phyloP scores from a whole-genome alignment of 2,329 filamentous ascomycete genomes.

The Microsporum audouinii region DNA sequence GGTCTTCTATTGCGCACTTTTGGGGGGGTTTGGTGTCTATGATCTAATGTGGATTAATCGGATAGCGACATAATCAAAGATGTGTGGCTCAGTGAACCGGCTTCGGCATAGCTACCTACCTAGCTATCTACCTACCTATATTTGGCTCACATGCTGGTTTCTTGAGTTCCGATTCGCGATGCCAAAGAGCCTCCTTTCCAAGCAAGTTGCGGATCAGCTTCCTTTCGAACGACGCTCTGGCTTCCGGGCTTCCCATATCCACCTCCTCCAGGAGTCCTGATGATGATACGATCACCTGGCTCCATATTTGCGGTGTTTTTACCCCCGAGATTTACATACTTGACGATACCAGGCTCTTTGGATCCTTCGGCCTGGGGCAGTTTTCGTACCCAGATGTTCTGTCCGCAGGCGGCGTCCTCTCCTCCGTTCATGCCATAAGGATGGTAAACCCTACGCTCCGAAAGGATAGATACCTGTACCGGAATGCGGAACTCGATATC shows the following conservation, averaged over 20 bases:
- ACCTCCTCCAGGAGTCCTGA: constrained; percentile 30
- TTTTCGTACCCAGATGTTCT: constrained; percentile 73
- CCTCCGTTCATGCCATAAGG: constrained; percentile 75
- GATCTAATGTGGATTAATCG: background rate
- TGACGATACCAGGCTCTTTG: constrained; percentile 18
- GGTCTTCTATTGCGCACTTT: background rate
- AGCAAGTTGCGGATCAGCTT: constrained; percentile 46
- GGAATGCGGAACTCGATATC: constrained; percentile 74
- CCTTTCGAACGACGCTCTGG: constrained; percentile 39
- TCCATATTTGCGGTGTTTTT: constrained; percentile 26
- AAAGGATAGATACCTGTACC: constrained; percentile 64
- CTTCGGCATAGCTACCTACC: background rate
- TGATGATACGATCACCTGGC: constrained; percentile 28
- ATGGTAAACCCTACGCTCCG: constrained; percentile 58
- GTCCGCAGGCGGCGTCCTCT: constrained; percentile 60
- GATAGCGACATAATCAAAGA: background rate
- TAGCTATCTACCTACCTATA: background rate
- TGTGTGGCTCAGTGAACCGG: background rate
- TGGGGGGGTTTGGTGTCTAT: background rate
- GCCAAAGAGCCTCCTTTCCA: constrained; percentile 53
- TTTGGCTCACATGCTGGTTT: constrained; percentile 33
- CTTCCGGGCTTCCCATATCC: constrained; percentile 37
- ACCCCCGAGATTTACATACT: constrained; percentile 21
- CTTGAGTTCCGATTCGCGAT: constrained; percentile 37
- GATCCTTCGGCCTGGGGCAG: constrained; percentile 40